Evolutionary conservation across 495 filamentous ascomycete genomes (phyloP).

Genomic region (Podospora pseudopauciseta): DNA sequence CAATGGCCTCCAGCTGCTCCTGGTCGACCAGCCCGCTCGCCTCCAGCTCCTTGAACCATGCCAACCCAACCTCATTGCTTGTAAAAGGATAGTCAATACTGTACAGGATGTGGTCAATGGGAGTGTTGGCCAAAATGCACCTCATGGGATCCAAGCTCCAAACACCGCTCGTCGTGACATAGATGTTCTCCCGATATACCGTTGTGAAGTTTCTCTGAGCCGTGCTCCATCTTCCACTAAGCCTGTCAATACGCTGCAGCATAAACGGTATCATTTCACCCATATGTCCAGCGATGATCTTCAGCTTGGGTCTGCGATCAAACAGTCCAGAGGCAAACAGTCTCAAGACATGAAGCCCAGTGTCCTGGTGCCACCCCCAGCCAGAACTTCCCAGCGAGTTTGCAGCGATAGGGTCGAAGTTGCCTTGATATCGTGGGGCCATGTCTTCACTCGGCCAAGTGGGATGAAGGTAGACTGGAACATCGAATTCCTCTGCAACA

Average conservation of each 20-base stretch:
- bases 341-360: conserved; percentile 39
- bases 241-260: conserved; percentile 55
- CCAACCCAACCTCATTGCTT: conserved; percentile 41
- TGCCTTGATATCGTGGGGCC: conserved; percentile 38
- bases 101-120: conserved; percentile 52
- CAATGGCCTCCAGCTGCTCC: conserved; percentile 53
- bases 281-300: conserved; percentile 64
- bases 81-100: conserved; percentile 60
- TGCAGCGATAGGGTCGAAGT: conserved; percentile 30
- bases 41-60: conserved; percentile 48
- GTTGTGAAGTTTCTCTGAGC: conserved; percentile 50
- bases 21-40: conserved; percentile 48
- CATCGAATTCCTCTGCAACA: conserved; percentile 48
- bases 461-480: conserved; percentile 59
- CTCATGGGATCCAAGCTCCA: conserved; percentile 56
- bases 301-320: conserved; percentile 51
- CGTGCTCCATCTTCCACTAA: conserved; percentile 49
- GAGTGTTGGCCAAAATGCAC: conserved; percentile 48
- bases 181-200: conserved; percentile 60
- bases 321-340: conserved; percentile 42
- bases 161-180: conserved; percentile 61
- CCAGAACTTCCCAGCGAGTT: conserved; percentile 38
- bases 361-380: conserved; percentile 48
- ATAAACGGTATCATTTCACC: conserved; percentile 65
- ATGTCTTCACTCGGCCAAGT: conserved; percentile 38